Conservation (phyloP, 2,329 filamentous ascomycete genomes). For the Trichoderma asperellum region DNA sequence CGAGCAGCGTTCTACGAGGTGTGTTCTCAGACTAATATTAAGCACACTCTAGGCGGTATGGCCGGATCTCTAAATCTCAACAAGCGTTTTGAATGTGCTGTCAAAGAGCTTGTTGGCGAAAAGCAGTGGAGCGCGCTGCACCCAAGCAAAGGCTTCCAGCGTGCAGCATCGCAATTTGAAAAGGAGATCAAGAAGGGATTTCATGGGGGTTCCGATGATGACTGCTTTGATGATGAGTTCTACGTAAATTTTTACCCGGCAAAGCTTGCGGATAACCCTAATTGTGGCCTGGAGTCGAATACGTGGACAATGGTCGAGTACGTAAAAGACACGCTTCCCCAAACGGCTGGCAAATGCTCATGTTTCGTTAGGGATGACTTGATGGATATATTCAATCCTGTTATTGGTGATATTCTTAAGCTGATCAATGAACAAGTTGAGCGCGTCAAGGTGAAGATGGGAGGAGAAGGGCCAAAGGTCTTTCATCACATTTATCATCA, state of each 20-base stretch:
- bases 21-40: not conserved
- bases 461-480: not conserved
- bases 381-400: not conserved
- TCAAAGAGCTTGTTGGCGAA: not conserved
- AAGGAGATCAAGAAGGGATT: not conserved
- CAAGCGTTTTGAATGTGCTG: not conserved
- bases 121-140: not conserved
- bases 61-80: not conserved
- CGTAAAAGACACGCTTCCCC: too few relatives aligned
- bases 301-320: not conserved
- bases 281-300: not conserved
- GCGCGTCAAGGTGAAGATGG: not conserved
- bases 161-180: not conserved
- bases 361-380: not conserved
- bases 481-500: not conserved
- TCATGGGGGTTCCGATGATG: not conserved
- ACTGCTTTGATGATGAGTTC: not conserved
- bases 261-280: not conserved
- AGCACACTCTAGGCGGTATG: not conserved
- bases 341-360: not conserved
- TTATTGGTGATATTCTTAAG: not conserved
- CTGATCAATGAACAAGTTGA: not conserved
- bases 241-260: not conserved
- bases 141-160: not conserved
- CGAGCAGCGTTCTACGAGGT: not conserved